These are phyloP conservation scores for Fonsecaea nubica DNA, from an alignment of 2,329 filamentous ascomycete genomes.

Conservation along the genomic window DNA sequence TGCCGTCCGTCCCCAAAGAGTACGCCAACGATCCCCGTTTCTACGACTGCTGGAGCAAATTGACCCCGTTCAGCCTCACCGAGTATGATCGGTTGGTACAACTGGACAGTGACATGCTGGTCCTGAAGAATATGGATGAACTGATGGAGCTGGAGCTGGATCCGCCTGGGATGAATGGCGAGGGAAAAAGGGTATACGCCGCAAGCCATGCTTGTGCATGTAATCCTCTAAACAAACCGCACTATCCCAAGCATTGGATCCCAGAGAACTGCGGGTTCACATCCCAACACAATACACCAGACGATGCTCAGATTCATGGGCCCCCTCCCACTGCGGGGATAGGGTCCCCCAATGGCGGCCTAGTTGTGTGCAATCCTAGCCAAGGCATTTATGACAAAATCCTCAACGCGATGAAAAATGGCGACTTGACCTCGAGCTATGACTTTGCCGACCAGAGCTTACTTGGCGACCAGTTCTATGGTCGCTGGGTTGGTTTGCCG, in stretches of 20 bases:
- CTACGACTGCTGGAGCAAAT: conserved; percentile 89
- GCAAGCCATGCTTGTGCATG: conserved; percentile 85
- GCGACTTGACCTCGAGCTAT: conserved; percentile 52
- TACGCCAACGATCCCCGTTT: conserved; percentile 82
- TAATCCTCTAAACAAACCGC: conserved; percentile 77
- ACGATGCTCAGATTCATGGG: conserved; percentile 60
- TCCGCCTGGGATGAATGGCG: conserved; percentile 55
- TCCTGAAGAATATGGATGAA: conserved; percentile 86
- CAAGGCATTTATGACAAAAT: conserved; percentile 57
- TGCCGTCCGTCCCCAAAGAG: conserved; percentile 69
- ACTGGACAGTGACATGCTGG: conserved; percentile 88
- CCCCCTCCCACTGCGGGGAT: conserved; percentile 59
- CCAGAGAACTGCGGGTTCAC: conserved; percentile 69
- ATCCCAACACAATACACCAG: conserved; percentile 59
- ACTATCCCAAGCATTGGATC: conserved; percentile 75
- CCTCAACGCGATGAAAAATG: conserved; percentile 52
- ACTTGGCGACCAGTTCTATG: conserved; percentile 63
- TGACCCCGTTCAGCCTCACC: conserved; percentile 75
- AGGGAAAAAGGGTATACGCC: conserved; percentile 74
- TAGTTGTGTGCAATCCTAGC: conserved; percentile 68
- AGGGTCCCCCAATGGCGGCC: conserved; percentile 65
- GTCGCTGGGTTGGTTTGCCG: conserved; percentile 64
- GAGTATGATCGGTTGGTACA: conserved; percentile 82
- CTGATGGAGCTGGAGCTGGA: conserved; percentile 83
- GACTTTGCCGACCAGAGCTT: conserved; percentile 67